A percentile compares a stretch with the other conserved stretches of the same genome.
Conservation (phyloP, 192 early-diverging fungal species). For the Coemansia sp. region DNA sequence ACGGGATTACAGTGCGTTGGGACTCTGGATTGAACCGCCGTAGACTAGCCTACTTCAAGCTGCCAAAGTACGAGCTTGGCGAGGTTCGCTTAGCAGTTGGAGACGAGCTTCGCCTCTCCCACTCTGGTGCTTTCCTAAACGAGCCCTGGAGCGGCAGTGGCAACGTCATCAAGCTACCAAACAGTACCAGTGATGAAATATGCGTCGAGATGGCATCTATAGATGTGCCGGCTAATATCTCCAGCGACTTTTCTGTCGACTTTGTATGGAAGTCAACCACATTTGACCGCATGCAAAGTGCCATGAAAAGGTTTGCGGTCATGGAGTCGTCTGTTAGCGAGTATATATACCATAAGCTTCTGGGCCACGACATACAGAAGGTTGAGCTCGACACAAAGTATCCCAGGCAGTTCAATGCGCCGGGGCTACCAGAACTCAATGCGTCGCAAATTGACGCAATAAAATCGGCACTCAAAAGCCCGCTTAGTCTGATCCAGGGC, state of each 20-base stretch:
- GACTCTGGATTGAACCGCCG: conserved; percentile 94
- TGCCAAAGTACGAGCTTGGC: conserved; percentile 86
- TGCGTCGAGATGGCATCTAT: conserved; percentile 80
- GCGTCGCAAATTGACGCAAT: conserved; percentile 96
- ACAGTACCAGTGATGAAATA: conserved; percentile 92
- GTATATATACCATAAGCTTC: conserved; percentile 90
- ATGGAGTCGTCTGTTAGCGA: conserved; percentile 92
- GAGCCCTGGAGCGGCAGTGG: conserved; percentile 84
- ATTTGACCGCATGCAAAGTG: conserved; percentile 96
- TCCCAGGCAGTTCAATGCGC: conserved; percentile 88
- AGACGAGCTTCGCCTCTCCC: conserved; percentile 88
- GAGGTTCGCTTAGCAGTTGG: conserved; percentile 92
- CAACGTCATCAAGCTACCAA: conserved; percentile 94
- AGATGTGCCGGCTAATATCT: conserved; percentile 68
- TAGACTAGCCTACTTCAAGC: conserved; percentile 86
- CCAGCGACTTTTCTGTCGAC: conserved; percentile 86
- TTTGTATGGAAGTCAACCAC: conserved; percentile 99
- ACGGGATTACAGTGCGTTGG: conserved; percentile 95
- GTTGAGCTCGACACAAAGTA: conserved; percentile 69
- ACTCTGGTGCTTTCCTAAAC: conserved; percentile 80
- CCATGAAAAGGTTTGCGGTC: conserved; percentile 95
- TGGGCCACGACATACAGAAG: conserved; percentile 90
- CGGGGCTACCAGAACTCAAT: conserved; percentile 94
- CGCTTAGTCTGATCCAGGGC: conserved; percentile 94
- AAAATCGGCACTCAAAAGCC: conserved; percentile 87